phyloP scores from a whole-genome alignment of 345 rosid genomes.

The Salix brachista region DNA sequence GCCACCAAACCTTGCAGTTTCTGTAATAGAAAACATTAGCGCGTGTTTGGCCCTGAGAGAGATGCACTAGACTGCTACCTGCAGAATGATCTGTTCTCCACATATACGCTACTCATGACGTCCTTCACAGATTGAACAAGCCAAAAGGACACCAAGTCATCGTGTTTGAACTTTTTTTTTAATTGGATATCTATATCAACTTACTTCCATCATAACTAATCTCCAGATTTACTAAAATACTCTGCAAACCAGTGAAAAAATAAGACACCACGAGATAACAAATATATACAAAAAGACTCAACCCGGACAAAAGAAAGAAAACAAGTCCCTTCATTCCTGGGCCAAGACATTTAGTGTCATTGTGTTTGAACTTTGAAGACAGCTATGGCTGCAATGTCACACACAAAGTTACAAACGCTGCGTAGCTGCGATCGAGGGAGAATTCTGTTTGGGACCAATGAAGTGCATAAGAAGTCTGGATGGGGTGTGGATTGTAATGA shows the following conservation, averaged over 20 bases:
- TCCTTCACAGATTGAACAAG: not conserved
- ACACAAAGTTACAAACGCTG: not conserved
- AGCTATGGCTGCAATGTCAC: not conserved
- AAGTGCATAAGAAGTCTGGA: not conserved
- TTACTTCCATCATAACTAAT: fast-evolving
- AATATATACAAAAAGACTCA: fast-evolving
- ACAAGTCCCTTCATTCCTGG: too few relatives aligned
- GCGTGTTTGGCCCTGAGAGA: not conserved
- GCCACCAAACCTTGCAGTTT: not conserved
- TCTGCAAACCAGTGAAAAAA: too few relatives aligned
- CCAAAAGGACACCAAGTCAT: not conserved
- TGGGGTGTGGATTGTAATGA: constrained; percentile 5
- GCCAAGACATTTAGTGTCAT: not conserved
- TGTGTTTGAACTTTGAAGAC: not conserved
- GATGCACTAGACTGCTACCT: not conserved
- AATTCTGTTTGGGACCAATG: not conserved
- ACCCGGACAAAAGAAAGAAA: fast-evolving
- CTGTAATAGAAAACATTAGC: not conserved
- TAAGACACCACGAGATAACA: too few relatives aligned
- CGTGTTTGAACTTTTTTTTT: not conserved
- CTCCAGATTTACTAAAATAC: fast-evolving
- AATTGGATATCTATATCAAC: fast-evolving
- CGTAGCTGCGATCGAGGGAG: not conserved
- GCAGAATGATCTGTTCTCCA: not conserved
- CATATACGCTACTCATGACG: not conserved